Base-by-base conservation (phyloP, 1,284 basidiomycete species). In the Mycosarcoma mackinlayi region DNA sequence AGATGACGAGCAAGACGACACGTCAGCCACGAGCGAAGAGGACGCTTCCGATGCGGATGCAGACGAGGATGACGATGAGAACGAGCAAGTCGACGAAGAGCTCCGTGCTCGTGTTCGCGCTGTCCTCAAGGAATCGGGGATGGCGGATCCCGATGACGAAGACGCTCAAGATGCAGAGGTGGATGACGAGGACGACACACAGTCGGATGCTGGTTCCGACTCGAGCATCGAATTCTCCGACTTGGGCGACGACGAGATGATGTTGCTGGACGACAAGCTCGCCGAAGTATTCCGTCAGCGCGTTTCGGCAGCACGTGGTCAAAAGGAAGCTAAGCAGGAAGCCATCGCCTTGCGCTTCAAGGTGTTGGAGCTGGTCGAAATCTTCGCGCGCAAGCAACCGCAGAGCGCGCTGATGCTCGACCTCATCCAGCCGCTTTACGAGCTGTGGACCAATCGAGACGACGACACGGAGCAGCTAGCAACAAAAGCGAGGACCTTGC, bases 241-340 rank as follows among this genome's bases (percentile, higher is more conserved):
- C 14, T 28, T 80, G 24, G 76, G 75, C 31, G 95, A 98, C 79
- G 94, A 98, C 41, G 92, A 97, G 84, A 98, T 98, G 95, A 89
- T 97, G 86, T 90, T 91, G 45, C 88, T 98, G 39, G 95, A 98
- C 80, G 92, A 92, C 64, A 92, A 96, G 79, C 88, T 98, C 6
- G 92, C 92, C 6, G 89, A 91, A 58, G 90, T 94, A 34, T 97
- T 98, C 88, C 88, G 88, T 68, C 80, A 84, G 42, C 88, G 89
- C 56, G 84, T 86, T 11, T 51, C 61, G n/a, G 88, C 87, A 60
- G 88, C 87, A 77, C 89, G 58, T 18, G 55, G 50, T 9, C 71
- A 71, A 47, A 64, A 71, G 46, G 73, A 63, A 19, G 67, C 74
- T 23, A 79, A 79, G 56, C 71, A 64, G 27, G 79, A 82, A 35